Base-by-base conservation (phyloP, 805 yeast species). In the Lachancea sp. region DNA sequence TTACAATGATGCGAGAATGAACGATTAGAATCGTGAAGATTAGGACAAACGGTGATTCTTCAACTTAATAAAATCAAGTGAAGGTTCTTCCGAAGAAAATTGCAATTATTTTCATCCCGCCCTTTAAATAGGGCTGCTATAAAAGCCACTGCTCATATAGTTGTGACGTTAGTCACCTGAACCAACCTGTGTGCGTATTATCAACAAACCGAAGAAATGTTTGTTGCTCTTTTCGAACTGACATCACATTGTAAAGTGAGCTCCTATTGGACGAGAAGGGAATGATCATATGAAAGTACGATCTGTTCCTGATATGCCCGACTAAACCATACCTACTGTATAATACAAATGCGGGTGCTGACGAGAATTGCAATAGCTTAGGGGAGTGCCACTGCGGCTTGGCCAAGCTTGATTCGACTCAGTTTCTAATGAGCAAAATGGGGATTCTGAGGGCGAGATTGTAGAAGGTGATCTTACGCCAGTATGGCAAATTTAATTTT, bases 251-350 rank as follows among this genome's bases (percentile, higher is more conserved):
- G 25, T n/a, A n/a, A 11, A 23, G 11, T 35, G 16, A 24, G 38
- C 26, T 36, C 20, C 24, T 17, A 36, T 36, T 36, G 38, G 38
- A 23, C 38, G 26, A 34, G 22, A 24, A 23, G n/a, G 28, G 15
- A 25, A 12, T 12, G 26, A 30, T 26, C 16, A 26, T 26, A 11
- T 22, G 24, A n/a, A n/a, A n/a, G n/a, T n/a, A n/a, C n/a, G n/a
- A n/a, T n/a, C n/a, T n/a, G n/a, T n/a, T n/a, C n/a, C n/a, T n/a
- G n/a, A n/a, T n/a, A n/a, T n/a, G n/a, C n/a, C n/a, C n/a, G n/a
- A n/a, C n/a, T n/a, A n/a, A n/a, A n/a, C n/a, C n/a, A n/a, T n/a
- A n/a, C n/a, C n/a, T n/a, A n/a, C n/a, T n/a, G n/a, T n/a, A n/a
- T n/a, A n/a, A n/a, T n/a, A n/a, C n/a, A n/a, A n/a, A n/a, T n/a